Conservation (phyloP, 441 rosid species). For the Flueggea neowawraea region DNA sequence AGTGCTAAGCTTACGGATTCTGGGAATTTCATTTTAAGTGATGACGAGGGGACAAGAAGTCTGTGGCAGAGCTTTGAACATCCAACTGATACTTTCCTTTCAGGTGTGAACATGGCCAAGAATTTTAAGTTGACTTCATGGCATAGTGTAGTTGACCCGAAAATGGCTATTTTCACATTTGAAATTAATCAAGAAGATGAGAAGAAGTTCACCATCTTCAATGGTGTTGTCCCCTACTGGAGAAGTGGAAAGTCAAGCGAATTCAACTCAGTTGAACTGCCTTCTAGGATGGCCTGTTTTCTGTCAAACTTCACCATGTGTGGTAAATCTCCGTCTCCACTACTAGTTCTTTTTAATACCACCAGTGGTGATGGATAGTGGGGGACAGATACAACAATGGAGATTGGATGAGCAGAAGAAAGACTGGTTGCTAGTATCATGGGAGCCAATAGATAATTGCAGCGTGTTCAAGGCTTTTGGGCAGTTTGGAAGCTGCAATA, state of each 20-base stretch:
- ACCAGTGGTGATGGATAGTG: conserved; percentile 21
- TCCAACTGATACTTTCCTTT: conserved; percentile 40
- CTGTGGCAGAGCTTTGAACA: conserved; percentile 38
- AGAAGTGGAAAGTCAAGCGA: conserved; percentile 23
- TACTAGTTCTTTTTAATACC: too few species aligned
- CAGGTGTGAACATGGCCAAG: conserved; percentile 23
- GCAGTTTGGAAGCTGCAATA: conserved; percentile 28
- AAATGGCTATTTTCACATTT: conserved; percentile 23
- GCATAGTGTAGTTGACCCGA: conserved; percentile 19
- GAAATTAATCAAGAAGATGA: conserved; percentile 4
- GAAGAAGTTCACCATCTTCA: conserved; percentile 13
- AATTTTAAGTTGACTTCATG: conserved; percentile 21
- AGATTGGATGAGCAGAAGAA: background rate
- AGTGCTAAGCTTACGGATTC: conserved; percentile 22
- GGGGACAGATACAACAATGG: conserved; percentile 26
- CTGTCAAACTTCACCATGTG: conserved; percentile 9
- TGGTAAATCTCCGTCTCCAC: too few species aligned
- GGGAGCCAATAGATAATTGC: conserved; percentile 33
- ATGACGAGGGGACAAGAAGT: background rate
- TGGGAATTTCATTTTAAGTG: conserved; percentile 32
- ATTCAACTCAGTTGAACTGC: conserved; percentile 18
- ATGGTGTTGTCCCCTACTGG: conserved; percentile 14
- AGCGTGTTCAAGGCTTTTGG: conserved; percentile 29
- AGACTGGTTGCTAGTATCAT: conserved; percentile 18
- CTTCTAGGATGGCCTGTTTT: conserved; percentile 1